phyloP scores from a whole-genome alignment of 73 alveolate species.

The Paraurostyla sp. region DNA sequence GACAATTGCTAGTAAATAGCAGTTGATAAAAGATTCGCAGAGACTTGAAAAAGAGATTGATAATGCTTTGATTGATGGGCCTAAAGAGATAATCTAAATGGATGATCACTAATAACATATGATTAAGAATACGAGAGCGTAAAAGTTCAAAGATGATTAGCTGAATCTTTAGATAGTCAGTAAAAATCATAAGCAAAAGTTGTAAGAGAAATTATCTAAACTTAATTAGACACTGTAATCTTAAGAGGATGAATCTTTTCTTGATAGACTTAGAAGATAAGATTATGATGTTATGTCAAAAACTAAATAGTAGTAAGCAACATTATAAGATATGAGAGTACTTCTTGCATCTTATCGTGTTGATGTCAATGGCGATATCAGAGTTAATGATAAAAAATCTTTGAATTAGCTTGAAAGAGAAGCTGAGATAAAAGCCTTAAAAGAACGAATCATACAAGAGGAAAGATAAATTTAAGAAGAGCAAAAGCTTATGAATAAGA shows the following conservation, averaged over 20 bases:
- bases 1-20: background rate
- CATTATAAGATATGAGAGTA: background rate
- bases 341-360: constrained; percentile 4
- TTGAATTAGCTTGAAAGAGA: background rate
- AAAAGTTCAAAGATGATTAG: background rate
- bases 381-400: constrained; percentile 6
- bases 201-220: background rate
- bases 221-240: no score
- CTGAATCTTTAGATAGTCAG: background rate
- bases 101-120: background rate
- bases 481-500: background rate
- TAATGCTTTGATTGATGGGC: background rate
- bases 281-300: background rate
- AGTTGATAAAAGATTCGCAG: background rate
- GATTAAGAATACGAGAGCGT: background rate
- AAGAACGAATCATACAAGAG: background rate
- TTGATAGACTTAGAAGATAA: background rate
- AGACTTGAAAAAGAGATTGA: background rate
- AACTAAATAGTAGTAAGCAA: background rate
- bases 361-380: constrained; percentile 12
- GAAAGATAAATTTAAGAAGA: background rate
- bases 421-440: background rate
- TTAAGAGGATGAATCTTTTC: constrained; percentile 2
- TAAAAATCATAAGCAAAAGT: background rate
- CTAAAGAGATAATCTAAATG: constrained; percentile 13